Evolutionary conservation across 345 rosid genomes (phyloP), one percentile per base, ranked within the genome.

Genomic region (Eucalyptus curtisii): DNA sequence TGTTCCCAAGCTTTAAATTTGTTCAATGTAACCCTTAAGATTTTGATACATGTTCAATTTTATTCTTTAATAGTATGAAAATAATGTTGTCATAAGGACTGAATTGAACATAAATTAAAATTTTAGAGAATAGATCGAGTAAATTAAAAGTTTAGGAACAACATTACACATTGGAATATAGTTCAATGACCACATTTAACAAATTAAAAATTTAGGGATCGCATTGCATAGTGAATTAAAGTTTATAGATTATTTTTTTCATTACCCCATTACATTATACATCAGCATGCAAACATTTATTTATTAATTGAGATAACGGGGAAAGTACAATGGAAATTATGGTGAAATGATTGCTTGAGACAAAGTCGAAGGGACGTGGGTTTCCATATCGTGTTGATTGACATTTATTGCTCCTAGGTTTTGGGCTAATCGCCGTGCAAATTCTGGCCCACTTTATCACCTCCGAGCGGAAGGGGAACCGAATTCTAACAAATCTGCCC

Each of bases 161-260:
- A 55, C 30, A 55, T 55, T 4, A 22, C 2, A 53, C 27, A 2
- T 17, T 7, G 4, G 8, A 52, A 17, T 52, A 17, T 52, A 8
- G 30, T 55, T 55, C 6, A 55, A 4, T 0, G 1, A 10, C 0
- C 0, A 10, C 6, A 55, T 55, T 55, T 9, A 19, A 55, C 1
- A 24, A 10, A 55, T 24, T 55, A 24, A 24, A 55, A 55, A 1
- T 55, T 10, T 24, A 4, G 1, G 1, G 2, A 22, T 55, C 5
- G 22, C 13, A 0, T 9, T 55, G 1, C 4, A 55, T 1, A 9
- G 1, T 4, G 1, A 55, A 55, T 20, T 55, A 55, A 20, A 55
- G 12, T 55, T 22, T 24, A 9, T 22, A 19, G 10, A 19, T 52
- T 52, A 7, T 19, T 52, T 52, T 52, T 19, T 52, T 19, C 24